Conservation (phyloP, 768 basidiomycete genomes). For the Tremella fuciformis region DNA sequence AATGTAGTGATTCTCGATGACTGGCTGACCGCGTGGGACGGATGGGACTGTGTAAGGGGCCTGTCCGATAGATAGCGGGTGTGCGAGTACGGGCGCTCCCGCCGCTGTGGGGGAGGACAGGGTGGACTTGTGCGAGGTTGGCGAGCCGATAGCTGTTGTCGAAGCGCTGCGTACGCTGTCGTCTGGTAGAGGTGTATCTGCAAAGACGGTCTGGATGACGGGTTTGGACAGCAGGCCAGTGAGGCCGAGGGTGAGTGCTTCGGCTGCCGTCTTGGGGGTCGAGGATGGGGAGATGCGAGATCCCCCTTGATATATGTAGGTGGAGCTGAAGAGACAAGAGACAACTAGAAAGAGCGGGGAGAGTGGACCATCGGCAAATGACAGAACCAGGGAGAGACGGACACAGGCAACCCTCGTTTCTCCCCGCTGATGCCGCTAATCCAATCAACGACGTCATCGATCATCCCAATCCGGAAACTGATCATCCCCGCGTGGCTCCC, state of each 20-base stretch:
- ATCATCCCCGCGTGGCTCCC: background rate
- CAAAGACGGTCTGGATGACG: constrained; percentile 48
- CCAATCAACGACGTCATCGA: constrained; percentile 3
- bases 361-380: constrained; percentile 2
- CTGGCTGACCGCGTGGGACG: background rate
- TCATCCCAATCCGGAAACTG: background rate
- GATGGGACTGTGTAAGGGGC: background rate
- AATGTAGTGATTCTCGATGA: constrained; percentile 14
- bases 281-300: background rate
- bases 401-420: too few relatives aligned
- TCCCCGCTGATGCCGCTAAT: too few relatives aligned
- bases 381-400: background rate
- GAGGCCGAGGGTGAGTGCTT: constrained; percentile 48
- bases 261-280: constrained; percentile 42
- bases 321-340: constrained; percentile 5
- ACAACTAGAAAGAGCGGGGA: constrained; percentile 1
- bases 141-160: constrained; percentile 20
- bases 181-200: constrained; percentile 7
- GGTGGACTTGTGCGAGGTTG: constrained; percentile 21
- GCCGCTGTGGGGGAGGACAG: constrained; percentile 26
- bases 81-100: constrained; percentile 8
- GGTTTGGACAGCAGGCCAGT: constrained; percentile 48
- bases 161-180: constrained; percentile 3
- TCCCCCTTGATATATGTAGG: background rate
- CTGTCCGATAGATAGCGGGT: constrained; percentile 5